Conservation (phyloP, 306 rosid species). For the Cucurbita maxima region DNA sequence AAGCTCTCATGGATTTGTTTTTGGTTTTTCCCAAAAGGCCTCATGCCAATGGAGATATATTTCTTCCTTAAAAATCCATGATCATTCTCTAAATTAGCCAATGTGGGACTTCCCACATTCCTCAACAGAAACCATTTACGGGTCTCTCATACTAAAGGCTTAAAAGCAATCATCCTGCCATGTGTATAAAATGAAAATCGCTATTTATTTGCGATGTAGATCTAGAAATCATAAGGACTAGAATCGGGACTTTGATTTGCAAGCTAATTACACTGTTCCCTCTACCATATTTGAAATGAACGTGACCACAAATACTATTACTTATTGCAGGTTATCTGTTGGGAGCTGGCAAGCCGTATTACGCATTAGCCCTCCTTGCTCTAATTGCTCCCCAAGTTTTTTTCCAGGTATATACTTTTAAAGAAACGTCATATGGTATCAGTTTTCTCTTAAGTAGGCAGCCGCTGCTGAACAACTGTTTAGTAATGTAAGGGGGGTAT, state of each 20-base stretch:
- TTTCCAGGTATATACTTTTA: conserved; percentile 54
- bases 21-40: too few species aligned
- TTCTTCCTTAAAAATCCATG: too few species aligned
- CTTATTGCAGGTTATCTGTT: conserved; percentile 65
- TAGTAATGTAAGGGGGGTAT: neutral
- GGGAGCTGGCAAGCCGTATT: conserved; percentile 76
- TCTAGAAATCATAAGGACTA: neutral
- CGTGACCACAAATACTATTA: neutral
- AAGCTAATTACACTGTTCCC: neutral
- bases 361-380: conserved; percentile 72
- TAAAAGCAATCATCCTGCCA: neutral
- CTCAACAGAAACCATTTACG: neutral
- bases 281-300: neutral
- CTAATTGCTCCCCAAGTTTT: conserved; percentile 71
- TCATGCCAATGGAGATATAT: too few species aligned
- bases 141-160: neutral
- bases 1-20: too few species aligned
- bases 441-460: neutral
- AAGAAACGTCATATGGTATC: neutral
- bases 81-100: too few species aligned
- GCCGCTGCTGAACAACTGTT: neutral
- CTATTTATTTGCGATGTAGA: neutral
- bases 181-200: neutral
- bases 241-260: neutral
- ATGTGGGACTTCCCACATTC: too few species aligned